Evolutionary conservation across 768 basidiomycete species (phyloP).

Genomic region (Lepiota brunneoincarnata): DNA sequence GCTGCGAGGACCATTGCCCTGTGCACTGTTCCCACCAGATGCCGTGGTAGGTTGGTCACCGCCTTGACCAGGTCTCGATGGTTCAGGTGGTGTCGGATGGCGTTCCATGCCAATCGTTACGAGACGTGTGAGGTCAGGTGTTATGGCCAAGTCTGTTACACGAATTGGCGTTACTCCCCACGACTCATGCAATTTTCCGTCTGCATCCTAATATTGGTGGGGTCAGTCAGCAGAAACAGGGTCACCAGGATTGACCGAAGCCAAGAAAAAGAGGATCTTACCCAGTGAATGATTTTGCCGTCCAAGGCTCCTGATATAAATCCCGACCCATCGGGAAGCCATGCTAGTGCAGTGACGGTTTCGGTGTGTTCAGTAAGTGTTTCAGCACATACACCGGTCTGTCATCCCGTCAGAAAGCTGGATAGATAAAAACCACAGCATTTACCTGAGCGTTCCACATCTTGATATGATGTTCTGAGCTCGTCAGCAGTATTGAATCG

Average conservation of each 20-base stretch:
- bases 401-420: slow-evolving; percentile 15
- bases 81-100: slow-evolving; percentile 12
- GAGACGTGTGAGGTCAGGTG: slow-evolving; percentile 80
- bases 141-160: slow-evolving; percentile 82
- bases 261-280: slow-evolving; percentile 31
- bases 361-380: slow-evolving; percentile 73
- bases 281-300: slow-evolving; percentile 81
- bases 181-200: slow-evolving; percentile 67
- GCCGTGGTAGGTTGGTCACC: slow-evolving; percentile 30
- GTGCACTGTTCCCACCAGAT: slow-evolving; percentile 27
- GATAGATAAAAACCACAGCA: slow-evolving; percentile 7
- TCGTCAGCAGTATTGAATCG: slow-evolving; percentile 78
- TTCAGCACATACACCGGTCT: slow-evolving; percentile 76
- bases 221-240: slow-evolving; percentile 5
- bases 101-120: slow-evolving; percentile 78
- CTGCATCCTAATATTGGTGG: slow-evolving; percentile 51
- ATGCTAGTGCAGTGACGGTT: slow-evolving; percentile 81
- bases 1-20: slow-evolving; percentile 13
- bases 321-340: slow-evolving; percentile 86
- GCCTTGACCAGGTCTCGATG: slow-evolving; percentile 18
- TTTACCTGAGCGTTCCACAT: slow-evolving; percentile 88
- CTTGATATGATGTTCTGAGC: slow-evolving; percentile 77
- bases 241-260: slow-evolving; percentile 4
- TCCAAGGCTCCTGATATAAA: slow-evolving; percentile 91
- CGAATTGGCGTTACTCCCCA: slow-evolving; percentile 76